A percentile compares a stretch with the other conserved stretches of the same genome.
phyloP scores from a whole-genome alignment of 2,329 filamentous ascomycete genomes.

The Salinomyces thailandicus region DNA sequence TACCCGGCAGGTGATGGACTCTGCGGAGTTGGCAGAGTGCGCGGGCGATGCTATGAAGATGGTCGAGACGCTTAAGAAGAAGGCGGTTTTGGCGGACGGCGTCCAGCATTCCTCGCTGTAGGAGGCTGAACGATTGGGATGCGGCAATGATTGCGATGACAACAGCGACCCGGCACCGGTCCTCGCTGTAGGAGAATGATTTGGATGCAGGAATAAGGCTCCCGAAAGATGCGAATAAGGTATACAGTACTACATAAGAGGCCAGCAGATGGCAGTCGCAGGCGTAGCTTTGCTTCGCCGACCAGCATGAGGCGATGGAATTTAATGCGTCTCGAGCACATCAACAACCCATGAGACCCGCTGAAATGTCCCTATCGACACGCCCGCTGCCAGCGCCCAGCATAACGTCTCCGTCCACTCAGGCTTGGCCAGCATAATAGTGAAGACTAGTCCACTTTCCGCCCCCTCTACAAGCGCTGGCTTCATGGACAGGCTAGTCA shows the following conservation, averaged over 20 bases:
- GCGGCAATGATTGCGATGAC: too few relatives aligned
- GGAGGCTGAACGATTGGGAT: neutral
- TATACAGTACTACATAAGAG: too few relatives aligned
- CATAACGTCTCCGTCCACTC: conserved; percentile 6
- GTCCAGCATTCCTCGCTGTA: conserved; percentile 2
- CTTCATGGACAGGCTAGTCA: conserved; percentile 22
- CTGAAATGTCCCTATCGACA: conserved; percentile 14
- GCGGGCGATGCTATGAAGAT: conserved; percentile 5
- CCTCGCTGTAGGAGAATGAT: too few relatives aligned
- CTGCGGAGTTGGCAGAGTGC: conserved; percentile 4
- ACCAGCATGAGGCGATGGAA: too few relatives aligned
- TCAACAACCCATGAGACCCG: conserved; percentile 9
- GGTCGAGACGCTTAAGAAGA: conserved; percentile 2
- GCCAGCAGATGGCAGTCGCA: too few relatives aligned
- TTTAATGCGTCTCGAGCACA: conserved; percentile 1
- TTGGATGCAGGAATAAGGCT: too few relatives aligned
- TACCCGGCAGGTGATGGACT: conserved; percentile 1
- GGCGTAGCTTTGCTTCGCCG: too few relatives aligned
- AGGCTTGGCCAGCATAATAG: conserved; percentile 15
- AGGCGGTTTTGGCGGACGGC: conserved; percentile 3
- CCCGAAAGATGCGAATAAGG: too few relatives aligned
- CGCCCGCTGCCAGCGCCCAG: conserved; percentile 13
- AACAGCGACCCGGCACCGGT: too few relatives aligned
- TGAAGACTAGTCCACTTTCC: conserved; percentile 22
- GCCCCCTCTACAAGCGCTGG: conserved; percentile 21